Base-by-base conservation (phyloP, 1,284 basidiomycete species). In the Austroboletus novae-zelandiae region DNA sequence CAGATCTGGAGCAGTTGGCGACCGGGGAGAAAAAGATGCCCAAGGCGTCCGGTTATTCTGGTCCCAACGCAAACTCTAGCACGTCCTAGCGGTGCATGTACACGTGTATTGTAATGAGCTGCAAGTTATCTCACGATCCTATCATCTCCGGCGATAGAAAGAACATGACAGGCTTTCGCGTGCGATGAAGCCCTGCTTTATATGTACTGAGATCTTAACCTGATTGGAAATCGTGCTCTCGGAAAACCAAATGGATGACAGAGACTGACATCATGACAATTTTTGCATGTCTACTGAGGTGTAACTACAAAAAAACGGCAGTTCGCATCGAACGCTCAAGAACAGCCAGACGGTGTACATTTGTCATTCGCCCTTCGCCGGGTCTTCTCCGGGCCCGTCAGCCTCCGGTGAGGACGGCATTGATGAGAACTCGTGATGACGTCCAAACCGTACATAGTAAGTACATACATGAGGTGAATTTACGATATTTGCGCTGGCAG, bases 341-440 rank as follows among this genome's bases (percentile, higher is more conserved):
- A 96, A 94, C 15, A 91, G 88, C 66, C 93, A 96, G 62, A 94
- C 94, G 1, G 94, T 99, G 42, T 91, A 97, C 66, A 89, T n/a
- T n/a, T n/a, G n/a, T n/a, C n/a, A n/a, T 99, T 47, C 97, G 99
- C 64, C 97, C 97, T 0, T 96, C 93, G 3, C 96, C 93, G 6
- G 89, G 92, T 66, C 73, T 99, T 97, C 97, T 0, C 97, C 95
- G 0, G 84, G n/a, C n/a, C n/a, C 84, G 88, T 64, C 94, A 98
- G 59, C 97, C 97, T 0, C 97, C 95, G 0, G 84, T 94, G 23
- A 87, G 88, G 65, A 91, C 90, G 23, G 71, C 98, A 29, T 71
- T 98, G 51, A 99, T 98, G 98, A 66, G 97, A 99, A 71, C 78
- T 96, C 20, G 89, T 91, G 25, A 87, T 89, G 84, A 92, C 90